Conservation (phyloP, 1,139 yeast genomes). For the Pichia sp. region DNA sequence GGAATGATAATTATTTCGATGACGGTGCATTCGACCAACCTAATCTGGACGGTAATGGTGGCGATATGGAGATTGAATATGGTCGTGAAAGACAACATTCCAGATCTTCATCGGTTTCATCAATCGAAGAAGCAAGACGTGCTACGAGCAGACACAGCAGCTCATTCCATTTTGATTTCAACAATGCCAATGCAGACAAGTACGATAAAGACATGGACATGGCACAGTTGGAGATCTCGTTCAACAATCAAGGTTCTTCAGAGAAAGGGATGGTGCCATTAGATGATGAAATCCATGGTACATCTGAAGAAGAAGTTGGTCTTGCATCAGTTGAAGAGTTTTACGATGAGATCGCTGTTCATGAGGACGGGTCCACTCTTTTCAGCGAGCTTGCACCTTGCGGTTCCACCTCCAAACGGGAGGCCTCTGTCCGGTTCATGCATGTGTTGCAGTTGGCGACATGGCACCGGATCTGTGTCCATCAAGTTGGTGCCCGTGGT, state of each 20-base stretch:
- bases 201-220: constrained; percentile 11
- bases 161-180: constrained; percentile 19
- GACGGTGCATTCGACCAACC: not conserved
- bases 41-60: not conserved
- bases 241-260: constrained; percentile 1
- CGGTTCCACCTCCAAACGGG: not conserved
- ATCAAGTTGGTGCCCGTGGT: constrained; percentile 2
- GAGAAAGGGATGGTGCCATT: not conserved
- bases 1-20: not conserved
- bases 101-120: constrained; percentile 24
- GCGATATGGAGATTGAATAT: constrained; percentile 6
- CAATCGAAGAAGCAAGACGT: constrained; percentile 31
- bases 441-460: constrained; percentile 5
- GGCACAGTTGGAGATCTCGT: constrained; percentile 15
- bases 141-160: constrained; percentile 16
- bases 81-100: constrained; percentile 12
- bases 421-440: constrained; percentile 4
- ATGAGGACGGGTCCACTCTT: not conserved
- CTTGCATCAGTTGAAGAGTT: not conserved
- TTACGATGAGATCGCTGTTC: not conserved
- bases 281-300: not conserved
- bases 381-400: not conserved
- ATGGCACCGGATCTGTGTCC: constrained; percentile 2
- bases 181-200: constrained; percentile 2
- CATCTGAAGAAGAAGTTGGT: not conserved